Conservation (phyloP, 1,284 basidiomycete genomes). For the Sporisorium reilianum region DNA sequence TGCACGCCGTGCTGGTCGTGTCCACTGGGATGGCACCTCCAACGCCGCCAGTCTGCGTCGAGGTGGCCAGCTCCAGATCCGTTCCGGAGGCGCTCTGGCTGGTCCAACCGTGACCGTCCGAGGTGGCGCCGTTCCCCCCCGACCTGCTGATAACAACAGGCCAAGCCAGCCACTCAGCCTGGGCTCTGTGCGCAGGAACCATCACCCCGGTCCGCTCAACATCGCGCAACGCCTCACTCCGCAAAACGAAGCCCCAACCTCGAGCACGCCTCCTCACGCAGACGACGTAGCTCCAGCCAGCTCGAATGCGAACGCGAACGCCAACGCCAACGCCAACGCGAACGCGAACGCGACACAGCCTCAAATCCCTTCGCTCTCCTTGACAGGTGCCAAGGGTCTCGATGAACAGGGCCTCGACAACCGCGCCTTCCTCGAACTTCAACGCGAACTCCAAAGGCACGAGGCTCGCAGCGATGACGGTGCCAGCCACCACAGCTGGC, state of each 20-base stretch:
- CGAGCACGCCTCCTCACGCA: background rate
- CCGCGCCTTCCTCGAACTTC: slow-evolving; percentile 61
- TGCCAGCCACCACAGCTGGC: slow-evolving; percentile 31
- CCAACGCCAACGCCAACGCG: too few relatives aligned
- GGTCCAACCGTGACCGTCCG: slow-evolving; percentile 56
- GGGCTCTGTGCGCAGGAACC: slow-evolving; percentile 48
- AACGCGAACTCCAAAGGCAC: slow-evolving; percentile 58
- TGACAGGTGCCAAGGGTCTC: slow-evolving; percentile 58
- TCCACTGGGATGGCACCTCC: slow-evolving; percentile 51
- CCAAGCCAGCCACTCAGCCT: slow-evolving; percentile 28
- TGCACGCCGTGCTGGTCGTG: slow-evolving; percentile 35
- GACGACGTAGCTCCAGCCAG: background rate
- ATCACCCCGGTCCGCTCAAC: slow-evolving; percentile 65
- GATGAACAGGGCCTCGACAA: slow-evolving; percentile 64
- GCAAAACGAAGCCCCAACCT: slow-evolving; percentile 14
- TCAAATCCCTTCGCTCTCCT: slow-evolving; percentile 43
- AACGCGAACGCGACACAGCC: slow-evolving; percentile 2
- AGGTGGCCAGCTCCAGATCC: slow-evolving; percentile 40
- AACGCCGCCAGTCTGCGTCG: slow-evolving; percentile 41
- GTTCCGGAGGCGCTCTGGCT: slow-evolving; percentile 27
- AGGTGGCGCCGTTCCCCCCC: too few relatives aligned
- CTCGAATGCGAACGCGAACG: too few relatives aligned
- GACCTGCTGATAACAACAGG: too few relatives aligned
- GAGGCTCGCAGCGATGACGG: slow-evolving; percentile 48
- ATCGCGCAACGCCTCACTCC: slow-evolving; percentile 50